Conservation (phyloP, 768 basidiomycete species). For the Russula abietina region DNA sequence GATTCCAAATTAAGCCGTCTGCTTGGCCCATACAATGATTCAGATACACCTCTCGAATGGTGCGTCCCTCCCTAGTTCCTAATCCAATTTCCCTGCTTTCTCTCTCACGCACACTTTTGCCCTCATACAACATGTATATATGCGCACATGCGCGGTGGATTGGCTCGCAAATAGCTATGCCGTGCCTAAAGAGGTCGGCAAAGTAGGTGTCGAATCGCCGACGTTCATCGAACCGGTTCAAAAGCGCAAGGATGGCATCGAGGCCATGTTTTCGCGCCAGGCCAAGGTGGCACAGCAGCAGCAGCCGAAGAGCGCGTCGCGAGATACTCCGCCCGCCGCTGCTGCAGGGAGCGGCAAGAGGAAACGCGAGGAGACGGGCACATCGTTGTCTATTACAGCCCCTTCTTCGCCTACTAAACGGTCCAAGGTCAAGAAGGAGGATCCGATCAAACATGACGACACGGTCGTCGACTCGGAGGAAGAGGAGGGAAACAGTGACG, state of each 20-base stretch:
- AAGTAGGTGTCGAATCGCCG: constrained; percentile 77
- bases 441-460: background rate
- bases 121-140: background rate
- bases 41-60: constrained; percentile 56
- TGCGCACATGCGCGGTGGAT: background rate
- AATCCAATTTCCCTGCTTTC: background rate
- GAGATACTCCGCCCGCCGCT: background rate
- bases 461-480: background rate
- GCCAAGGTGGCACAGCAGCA: constrained; percentile 24
- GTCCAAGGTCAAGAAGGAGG: background rate
- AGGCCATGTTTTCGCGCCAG: constrained; percentile 75
- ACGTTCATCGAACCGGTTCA: constrained; percentile 77
- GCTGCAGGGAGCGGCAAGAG: constrained; percentile 3
- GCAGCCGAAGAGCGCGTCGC: background rate
- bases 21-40: constrained; percentile 54
- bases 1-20: constrained; percentile 50
- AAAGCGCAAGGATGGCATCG: constrained; percentile 78
- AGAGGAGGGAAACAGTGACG: constrained; percentile 7
- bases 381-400: background rate
- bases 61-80: constrained; percentile 27
- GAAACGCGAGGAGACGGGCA: constrained; percentile 4
- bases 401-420: background rate
- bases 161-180: constrained; percentile 55
- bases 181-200: constrained; percentile 87
- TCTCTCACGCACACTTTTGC: background rate